Evolutionary conservation across 495 filamentous ascomycete genomes (phyloP), one percentile per base, ranked within the genome.

Genomic region (Podospora australis): DNA sequence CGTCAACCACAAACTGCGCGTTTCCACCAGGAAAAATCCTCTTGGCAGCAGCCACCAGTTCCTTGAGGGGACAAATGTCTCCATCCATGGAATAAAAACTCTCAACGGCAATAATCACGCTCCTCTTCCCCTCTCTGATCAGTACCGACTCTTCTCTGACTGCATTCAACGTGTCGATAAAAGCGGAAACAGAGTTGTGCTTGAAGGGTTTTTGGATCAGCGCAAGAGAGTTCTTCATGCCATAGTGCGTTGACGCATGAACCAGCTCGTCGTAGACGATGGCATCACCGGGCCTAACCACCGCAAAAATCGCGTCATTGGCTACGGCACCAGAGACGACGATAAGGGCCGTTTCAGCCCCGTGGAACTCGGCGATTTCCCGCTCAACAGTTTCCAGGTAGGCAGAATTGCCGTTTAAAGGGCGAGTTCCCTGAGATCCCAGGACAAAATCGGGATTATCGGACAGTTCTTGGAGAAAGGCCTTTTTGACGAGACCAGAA

Each of bases 51-150:
- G 67, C 56, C 2, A 85, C 69, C 28, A 90, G 74, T 20, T 80
- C 69, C 13, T 59, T 55, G 13, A 92, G 66, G 0, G 83, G 84
- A 8, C 75, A 78, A 7, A 87, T 56, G 63, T 90, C 86, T 0
- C 87, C 87, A 58, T 91, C 86, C 87, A 92, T 92, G 46, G 81
- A 87, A 60, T 92, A 92, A n/a, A 90, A 66, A 2, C 77, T 75
- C 57, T 92, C 87, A 1, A 90, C 69, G 1, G 81, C 80, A 17
- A 91, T 70, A 54, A 91, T 82, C 6, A 83, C 67, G 54, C 74
- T 79, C 19, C 55, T 54, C 14, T 50, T 19, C 17, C 14, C 34
- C 44, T 46, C 28, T 21, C 29, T 4, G n/a, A n/a, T n/a, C n/a
- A n/a, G n/a, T 19, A 11, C 36, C 4, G 21, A 19, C 36, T 39